Base-by-base conservation (phyloP, 2,329 filamentous ascomycete genomes). In the Calonectria henricotiae region DNA sequence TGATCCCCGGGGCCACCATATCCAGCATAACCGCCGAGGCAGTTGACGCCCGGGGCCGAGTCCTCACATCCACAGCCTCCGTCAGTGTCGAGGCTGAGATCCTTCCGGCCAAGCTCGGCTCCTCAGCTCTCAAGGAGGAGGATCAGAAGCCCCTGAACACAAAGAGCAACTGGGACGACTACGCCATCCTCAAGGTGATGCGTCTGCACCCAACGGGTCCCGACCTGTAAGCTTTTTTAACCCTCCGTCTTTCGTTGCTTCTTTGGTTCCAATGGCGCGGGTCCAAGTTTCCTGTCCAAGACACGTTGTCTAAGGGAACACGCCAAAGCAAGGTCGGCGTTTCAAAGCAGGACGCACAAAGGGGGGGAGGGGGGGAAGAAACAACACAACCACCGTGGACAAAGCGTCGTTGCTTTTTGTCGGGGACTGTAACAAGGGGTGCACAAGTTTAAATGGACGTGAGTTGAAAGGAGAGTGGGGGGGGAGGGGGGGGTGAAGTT, bases 1-100 rank as follows among this genome's bases (percentile, higher is more conserved):
- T 61, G 1, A 65, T 78, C 12, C 25, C 60, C 9, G 46, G 64
- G 5, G 35, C 54, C 17, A 61, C 64, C 11, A 60, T 78, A 11
- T 51, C 61, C 3, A 68, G 67, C 15, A 71, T 79, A 17, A 68
- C 73, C 8, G 78, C 78, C 12, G 78, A 79, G 49, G 78, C 76
- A 12, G 66, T 79, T 9, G 77, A 75, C 27, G 63, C 41, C 9
- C 65, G 70, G 20, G 77, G 78, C 20, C 74, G 61, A 27, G 66
- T 73, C 6, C 65, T 80, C 25, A 65, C 73, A 12, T 68, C 61
- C 11, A 77, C 78, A 4, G 71, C 69, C 9, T 63, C 71, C 46
- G 73, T 73, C n/a, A 12, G 47, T 2, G 72, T 75, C 5, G 78
- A 79, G 70, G 72, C 65, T 37, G 72, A 75, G 47, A 49, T 76